These are phyloP conservation scores for Posidonia oceanica DNA, from an alignment of 116 monocot species.

Conservation along the genomic window DNA sequence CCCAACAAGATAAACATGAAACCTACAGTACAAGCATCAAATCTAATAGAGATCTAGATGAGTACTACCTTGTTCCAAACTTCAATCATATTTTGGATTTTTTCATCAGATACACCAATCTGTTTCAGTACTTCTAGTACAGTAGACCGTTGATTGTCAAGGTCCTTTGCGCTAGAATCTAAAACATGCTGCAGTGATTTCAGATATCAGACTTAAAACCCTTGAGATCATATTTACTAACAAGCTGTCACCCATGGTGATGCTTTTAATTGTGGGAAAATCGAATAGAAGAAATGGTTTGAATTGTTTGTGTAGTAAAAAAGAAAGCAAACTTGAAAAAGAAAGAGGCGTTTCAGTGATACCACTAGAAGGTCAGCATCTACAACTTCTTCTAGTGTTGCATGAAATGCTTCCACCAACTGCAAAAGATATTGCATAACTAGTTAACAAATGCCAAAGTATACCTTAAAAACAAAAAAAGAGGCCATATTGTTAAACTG, in stretches of 20 bases:
- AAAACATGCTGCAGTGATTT: slow-evolving; percentile 68
- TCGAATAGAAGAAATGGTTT: too few species aligned
- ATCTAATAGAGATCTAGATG: not conserved
- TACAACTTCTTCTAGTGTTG: slow-evolving; percentile 96
- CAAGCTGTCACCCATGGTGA: too few species aligned
- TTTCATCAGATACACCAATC: slow-evolving; percentile 83
- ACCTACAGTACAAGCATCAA: not conserved
- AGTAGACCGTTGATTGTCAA: slow-evolving; percentile 66
- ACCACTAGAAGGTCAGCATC: slow-evolving; percentile 97
- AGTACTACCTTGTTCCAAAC: slow-evolving; percentile 88
- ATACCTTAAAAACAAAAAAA: not conserved
- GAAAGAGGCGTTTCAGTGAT: slow-evolving; percentile 2
- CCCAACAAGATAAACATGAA: not conserved
- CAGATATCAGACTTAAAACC: not conserved
- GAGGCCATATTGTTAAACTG: not conserved
- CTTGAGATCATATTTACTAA: too few species aligned
- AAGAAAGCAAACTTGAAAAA: not conserved
- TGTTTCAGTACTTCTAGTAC: slow-evolving; percentile 77
- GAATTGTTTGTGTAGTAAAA: not conserved
- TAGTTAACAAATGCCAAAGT: not conserved
- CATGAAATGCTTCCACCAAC: slow-evolving; percentile 99
- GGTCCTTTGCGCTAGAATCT: slow-evolving; percentile 69
- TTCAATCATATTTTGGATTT: slow-evolving; percentile 90
- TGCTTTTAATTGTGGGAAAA: too few species aligned
- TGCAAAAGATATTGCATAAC: slow-evolving; percentile 14